Percentiles rank a stretch among this genome's conserved stretches.
Conservation (phyloP, 2,329 filamentous ascomycete genomes). For the Fusarium brachygibbosum region DNA sequence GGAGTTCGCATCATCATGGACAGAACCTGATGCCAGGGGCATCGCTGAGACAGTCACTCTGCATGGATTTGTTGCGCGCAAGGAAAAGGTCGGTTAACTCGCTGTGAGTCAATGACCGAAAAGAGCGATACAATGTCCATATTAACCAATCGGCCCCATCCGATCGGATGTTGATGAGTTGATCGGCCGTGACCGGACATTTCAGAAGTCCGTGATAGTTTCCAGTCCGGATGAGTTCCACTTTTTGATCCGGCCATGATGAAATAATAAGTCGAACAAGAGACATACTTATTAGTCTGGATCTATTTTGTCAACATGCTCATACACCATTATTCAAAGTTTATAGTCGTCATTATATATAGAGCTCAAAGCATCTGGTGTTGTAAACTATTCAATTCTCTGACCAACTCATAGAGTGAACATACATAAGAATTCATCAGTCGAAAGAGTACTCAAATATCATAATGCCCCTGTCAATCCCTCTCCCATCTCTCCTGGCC, state of each 20-base stretch:
- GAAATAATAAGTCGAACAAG: conserved; percentile 1
- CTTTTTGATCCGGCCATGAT: conserved; percentile 13
- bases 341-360: conserved; percentile 11
- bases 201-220: conserved; percentile 40
- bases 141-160: conserved; percentile 27
- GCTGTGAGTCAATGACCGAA: conserved; percentile 9
- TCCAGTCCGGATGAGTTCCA: conserved; percentile 38
- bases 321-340: not conserved
- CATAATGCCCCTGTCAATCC: conserved; percentile 38
- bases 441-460: not conserved
- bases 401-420: not conserved
- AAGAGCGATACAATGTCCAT: not conserved
- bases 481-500: conserved; percentile 52
- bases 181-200: conserved; percentile 37
- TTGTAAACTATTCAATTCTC: not conserved
- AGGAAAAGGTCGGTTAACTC: conserved; percentile 8
- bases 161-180: conserved; percentile 11
- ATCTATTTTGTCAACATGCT: not conserved
- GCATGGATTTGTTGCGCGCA: conserved; percentile 45
- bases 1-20: conserved; percentile 58
- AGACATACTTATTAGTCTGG: accelerated
- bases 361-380: not conserved
- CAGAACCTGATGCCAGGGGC: conserved; percentile 47
- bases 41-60: conserved; percentile 35
- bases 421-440: not conserved